Evolutionary conservation across 2,329 filamentous ascomycete species (phyloP).

Genomic region (Ascochyta fabae): DNA sequence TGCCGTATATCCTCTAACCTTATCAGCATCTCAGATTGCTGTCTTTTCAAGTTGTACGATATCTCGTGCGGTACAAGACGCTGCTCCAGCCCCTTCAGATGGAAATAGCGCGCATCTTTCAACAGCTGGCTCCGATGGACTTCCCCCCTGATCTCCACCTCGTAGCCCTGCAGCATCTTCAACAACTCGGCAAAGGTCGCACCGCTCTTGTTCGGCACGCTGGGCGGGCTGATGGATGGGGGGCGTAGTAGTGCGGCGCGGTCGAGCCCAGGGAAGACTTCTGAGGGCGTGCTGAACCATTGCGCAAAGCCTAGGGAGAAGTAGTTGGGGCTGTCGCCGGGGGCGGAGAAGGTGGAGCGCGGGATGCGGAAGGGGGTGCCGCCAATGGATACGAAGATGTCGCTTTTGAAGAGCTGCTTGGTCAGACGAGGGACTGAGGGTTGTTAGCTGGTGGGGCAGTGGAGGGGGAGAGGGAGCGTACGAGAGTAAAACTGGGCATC

Average conservation of each 20-base stretch:
- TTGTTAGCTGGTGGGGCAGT: constrained; percentile 18
- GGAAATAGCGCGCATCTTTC: constrained; percentile 88
- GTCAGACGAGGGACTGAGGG: constrained; percentile 80
- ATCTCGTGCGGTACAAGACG: constrained; percentile 79
- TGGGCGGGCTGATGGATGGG: constrained; percentile 82
- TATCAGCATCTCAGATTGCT: constrained; percentile 76
- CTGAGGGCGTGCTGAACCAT: constrained; percentile 80
- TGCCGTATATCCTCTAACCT: constrained; percentile 87
- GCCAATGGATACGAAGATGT: constrained; percentile 91
- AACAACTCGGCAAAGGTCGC: constrained; percentile 84
- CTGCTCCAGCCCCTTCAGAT: constrained; percentile 90
- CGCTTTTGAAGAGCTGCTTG: constrained; percentile 87
- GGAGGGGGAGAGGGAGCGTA: constrained; percentile 50
- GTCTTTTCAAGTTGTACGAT: constrained; percentile 73
- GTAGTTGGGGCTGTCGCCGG: constrained; percentile 93
- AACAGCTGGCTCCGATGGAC: constrained; percentile 78
- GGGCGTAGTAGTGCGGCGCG: constrained; percentile 81
- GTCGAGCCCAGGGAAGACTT: constrained; percentile 86
- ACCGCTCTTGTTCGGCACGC: constrained; percentile 80
- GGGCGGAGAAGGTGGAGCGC: constrained; percentile 81
- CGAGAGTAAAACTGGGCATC: constrained; percentile 94
- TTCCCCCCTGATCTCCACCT: constrained; percentile 76
- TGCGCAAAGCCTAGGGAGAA: constrained; percentile 89
- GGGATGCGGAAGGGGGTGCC: constrained; percentile 87
- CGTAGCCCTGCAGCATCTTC: constrained; percentile 82